These are phyloP conservation scores for Leccinum subatratum DNA, from an alignment of 1,284 basidiomycete genomes.

Conservation along the genomic window DNA sequence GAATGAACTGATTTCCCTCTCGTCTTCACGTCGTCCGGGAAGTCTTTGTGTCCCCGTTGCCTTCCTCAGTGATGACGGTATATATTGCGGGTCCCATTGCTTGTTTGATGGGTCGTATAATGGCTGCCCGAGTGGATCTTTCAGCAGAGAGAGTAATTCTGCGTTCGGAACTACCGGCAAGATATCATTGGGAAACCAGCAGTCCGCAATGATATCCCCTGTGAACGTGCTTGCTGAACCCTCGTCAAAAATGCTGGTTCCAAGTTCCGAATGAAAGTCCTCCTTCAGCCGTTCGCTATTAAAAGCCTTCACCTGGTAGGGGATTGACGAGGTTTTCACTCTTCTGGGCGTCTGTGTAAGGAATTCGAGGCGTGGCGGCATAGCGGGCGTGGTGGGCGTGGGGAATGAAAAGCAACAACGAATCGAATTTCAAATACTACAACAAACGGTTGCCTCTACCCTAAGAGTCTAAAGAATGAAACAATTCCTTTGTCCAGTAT, in stretches of 20 bases:
- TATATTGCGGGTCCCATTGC: background rate
- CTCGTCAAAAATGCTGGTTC: background rate
- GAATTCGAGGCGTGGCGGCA: background rate
- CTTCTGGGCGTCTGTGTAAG: background rate
- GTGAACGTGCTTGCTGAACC: background rate
- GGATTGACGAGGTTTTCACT: background rate
- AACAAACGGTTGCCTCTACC: background rate
- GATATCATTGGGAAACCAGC: background rate
- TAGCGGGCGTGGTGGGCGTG: background rate
- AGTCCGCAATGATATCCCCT: background rate
- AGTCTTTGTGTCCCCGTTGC: background rate
- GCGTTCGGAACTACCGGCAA: background rate
- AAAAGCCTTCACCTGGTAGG: background rate
- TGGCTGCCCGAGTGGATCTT: background rate
- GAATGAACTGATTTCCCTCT: background rate
- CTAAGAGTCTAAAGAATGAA: background rate
- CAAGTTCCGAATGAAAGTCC: background rate
- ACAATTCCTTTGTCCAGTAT: conserved; percentile 1
- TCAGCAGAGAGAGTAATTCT: background rate
- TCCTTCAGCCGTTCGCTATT: background rate
- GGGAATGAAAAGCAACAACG: background rate
- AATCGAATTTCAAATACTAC: background rate
- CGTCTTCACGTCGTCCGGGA: background rate
- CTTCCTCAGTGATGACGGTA: background rate
- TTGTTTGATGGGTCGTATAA: background rate